These are phyloP conservation scores for Nitzschia sp. DNA, from an alignment of 108 stramenopile genomes.

Conservation along the genomic window DNA sequence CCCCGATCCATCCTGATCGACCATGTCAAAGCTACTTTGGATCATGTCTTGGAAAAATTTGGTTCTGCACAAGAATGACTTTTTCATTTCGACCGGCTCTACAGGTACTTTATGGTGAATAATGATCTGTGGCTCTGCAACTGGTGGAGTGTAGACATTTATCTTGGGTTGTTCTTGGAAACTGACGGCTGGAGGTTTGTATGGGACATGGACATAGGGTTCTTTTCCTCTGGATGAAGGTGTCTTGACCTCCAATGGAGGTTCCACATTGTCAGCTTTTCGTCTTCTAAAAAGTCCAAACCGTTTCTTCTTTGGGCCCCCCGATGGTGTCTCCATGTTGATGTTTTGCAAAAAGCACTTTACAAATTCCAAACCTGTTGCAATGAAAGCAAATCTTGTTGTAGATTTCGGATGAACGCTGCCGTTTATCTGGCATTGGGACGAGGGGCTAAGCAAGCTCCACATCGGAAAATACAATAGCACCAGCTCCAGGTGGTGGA, in stretches of 20 bases:
- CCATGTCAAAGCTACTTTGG: conserved; percentile 53
- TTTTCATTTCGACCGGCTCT: not conserved
- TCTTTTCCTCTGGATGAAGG: not conserved
- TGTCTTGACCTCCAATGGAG: not conserved
- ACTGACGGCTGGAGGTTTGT: not conserved
- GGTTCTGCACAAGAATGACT: conserved; percentile 38
- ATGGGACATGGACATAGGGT: not conserved
- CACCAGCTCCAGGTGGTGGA: too few species aligned
- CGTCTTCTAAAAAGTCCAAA: not conserved
- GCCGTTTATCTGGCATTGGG: too few species aligned
- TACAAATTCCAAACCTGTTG: too few species aligned
- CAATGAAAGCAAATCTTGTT: too few species aligned
- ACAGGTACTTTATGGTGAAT: not conserved
- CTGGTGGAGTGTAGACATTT: not conserved
- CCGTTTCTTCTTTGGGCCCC: not conserved
- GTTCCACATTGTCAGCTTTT: not conserved
- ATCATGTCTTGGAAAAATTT: conserved; percentile 53
- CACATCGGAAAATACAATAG: too few species aligned
- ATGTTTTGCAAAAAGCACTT: too few species aligned
- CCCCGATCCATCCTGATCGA: conserved; percentile 71
- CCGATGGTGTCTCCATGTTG: too few species aligned
- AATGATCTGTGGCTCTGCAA: not conserved
- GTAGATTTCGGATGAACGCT: too few species aligned
- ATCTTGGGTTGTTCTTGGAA: not conserved
- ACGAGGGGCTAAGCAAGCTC: too few species aligned